Base-by-base conservation (phyloP, 148 eudicot genomes). In the Camellia granthamiana region DNA sequence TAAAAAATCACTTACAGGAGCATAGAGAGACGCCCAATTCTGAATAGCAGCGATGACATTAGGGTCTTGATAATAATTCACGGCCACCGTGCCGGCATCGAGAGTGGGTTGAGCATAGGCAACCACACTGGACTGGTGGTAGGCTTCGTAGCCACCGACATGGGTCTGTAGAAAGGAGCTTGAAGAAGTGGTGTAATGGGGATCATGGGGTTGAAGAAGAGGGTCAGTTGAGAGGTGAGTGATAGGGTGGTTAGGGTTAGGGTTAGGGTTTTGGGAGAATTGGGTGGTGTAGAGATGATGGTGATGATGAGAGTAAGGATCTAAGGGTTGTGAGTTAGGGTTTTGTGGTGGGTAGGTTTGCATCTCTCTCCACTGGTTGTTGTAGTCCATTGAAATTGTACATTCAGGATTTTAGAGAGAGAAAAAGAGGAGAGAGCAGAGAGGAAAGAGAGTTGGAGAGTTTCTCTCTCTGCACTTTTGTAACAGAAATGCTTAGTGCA, bases 221-320 rank as follows among this genome's bases (percentile, higher is more conserved):
- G 54, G 30, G 16, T 69, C 77, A 3, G 58, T 51, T 47, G 58
- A 41, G 21, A 51, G 58, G 75, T 38, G 13, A 61, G 5, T 7
- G 52, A 5, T 4, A 49, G 73, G 72, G 56, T 49, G 6, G 52
- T 49, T 4, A 49, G 73, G 72, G 56, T 79, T 74, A 71, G 86
- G 87, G 79, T 79, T 81, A 66, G 84, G 88, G 81, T 77, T 79
- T 80, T 19, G 77, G 46, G 78, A 11, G 73, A 43, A 51, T 61
- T 18, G 16, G 74, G 67, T 77, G 72, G 38, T 18, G 80, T 62
- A 41, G 62, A 19, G 61, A 18, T 38, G 64, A 16, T 23, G 16
- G 62, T 14, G 61, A 18, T 38, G 64, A 16, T 23, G 16, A 30
- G 44, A 44, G 41, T 14, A 18, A 2, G 75, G 30, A 51, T 60